phyloP scores from a whole-genome alignment of 2,329 filamentous ascomycete species.

The Aspergillus versicolor region DNA sequence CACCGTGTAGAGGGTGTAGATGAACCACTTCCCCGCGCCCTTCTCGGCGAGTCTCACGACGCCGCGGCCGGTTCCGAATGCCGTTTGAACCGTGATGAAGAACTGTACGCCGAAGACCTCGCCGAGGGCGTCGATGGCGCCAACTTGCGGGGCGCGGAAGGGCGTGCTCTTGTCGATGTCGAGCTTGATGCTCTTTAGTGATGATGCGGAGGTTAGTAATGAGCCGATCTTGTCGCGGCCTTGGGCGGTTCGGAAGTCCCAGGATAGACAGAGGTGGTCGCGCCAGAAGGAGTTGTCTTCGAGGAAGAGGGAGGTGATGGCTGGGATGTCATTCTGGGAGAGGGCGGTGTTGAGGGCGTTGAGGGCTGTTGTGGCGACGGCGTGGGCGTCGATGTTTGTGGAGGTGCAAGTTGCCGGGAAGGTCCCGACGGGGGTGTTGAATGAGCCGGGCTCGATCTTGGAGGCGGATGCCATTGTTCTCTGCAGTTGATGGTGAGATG shows the following conservation, averaged over 20 bases:
- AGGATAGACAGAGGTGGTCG: constrained; percentile 58
- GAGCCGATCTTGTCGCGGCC: constrained; percentile 42
- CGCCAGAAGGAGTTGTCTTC: constrained; percentile 57
- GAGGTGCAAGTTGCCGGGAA: constrained; percentile 43
- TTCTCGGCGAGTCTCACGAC: constrained; percentile 52
- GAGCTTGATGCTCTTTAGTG: constrained; percentile 42
- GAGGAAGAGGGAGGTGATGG: constrained; percentile 47
- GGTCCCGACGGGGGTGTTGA: constrained; percentile 49
- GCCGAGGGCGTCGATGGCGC: constrained; percentile 52
- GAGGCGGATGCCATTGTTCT: neutral
- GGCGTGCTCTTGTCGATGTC: constrained; percentile 35
- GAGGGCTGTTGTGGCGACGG: constrained; percentile 39
- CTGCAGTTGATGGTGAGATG: too few species aligned
- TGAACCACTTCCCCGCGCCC: constrained; percentile 54
- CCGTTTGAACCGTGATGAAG: constrained; percentile 56
- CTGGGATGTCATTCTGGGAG: constrained; percentile 30
- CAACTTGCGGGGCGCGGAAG: constrained; percentile 45
- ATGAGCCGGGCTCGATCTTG: constrained; percentile 47
- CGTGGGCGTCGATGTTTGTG: constrained; percentile 34
- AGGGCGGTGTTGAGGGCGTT: constrained; percentile 42
- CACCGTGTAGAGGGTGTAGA: constrained; percentile 63
- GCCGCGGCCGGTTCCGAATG: constrained; percentile 57
- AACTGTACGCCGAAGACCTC: constrained; percentile 55
- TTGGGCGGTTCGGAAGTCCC: constrained; percentile 57
- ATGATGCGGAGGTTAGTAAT: constrained; percentile 39